Evolutionary conservation across 352 stramenopile genomes (phyloP).

Genomic region (Globisporangium nagaii): DNA sequence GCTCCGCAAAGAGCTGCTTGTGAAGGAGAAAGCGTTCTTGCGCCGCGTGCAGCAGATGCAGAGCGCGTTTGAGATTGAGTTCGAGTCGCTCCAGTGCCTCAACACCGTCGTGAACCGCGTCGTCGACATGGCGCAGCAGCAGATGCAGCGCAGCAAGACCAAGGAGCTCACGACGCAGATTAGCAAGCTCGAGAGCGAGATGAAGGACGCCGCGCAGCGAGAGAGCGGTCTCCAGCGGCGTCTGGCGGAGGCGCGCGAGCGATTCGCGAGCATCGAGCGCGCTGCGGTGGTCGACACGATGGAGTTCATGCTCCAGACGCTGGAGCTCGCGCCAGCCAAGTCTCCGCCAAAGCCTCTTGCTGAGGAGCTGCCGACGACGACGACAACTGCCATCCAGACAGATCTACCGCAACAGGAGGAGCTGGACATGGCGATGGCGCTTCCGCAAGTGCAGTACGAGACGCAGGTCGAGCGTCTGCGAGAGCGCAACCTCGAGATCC

Average conservation of each 20-base stretch:
- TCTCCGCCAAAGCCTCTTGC: neutral
- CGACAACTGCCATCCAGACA: constrained; percentile 5
- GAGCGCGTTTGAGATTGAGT: constrained; percentile 7
- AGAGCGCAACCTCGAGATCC: constrained; percentile 31
- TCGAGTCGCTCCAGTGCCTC: constrained; percentile 25
- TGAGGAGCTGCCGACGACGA: neutral
- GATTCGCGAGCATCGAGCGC: constrained; percentile 31
- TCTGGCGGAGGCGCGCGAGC: constrained; percentile 18
- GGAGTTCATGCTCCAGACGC: constrained; percentile 29
- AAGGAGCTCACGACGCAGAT: constrained; percentile 32
- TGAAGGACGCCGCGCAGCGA: constrained; percentile 15
- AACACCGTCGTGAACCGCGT: constrained; percentile 33
- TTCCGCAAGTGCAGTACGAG: constrained; percentile 35
- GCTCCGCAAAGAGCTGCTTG: constrained; percentile 11
- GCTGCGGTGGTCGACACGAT: constrained; percentile 38
- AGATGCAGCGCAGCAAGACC: constrained; percentile 7
- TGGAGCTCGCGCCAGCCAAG: constrained; percentile 20
- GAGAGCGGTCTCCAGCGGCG: constrained; percentile 28
- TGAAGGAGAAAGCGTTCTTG: constrained; percentile 19
- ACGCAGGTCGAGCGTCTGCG: constrained; percentile 35
- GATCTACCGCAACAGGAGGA: neutral
- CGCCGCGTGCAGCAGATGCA: constrained; percentile 9
- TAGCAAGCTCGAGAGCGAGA: constrained; percentile 20
- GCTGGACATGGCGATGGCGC: constrained; percentile 2
- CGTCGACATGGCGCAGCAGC: constrained; percentile 36